Conservation (phyloP, 2,329 filamentous ascomycete species). For the Macrophomina pseudophaseolina region DNA sequence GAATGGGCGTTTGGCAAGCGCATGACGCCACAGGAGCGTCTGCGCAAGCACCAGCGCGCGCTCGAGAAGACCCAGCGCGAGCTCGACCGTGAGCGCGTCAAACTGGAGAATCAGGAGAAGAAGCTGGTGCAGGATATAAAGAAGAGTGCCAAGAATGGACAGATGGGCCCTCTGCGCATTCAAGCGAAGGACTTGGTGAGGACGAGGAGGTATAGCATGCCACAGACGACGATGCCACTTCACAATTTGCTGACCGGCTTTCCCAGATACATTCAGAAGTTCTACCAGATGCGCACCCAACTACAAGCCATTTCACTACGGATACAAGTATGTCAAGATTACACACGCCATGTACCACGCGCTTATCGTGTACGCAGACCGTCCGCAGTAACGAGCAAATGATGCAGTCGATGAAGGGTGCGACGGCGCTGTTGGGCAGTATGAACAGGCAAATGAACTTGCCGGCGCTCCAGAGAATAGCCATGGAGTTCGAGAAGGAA, state of each 20-base stretch:
- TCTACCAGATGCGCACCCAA: slow-evolving; percentile 97
- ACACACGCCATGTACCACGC: not conserved
- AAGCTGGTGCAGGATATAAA: slow-evolving; percentile 95
- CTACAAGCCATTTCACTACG: slow-evolving; percentile 93
- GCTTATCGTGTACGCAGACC: slow-evolving; percentile 63
- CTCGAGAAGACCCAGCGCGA: slow-evolving; percentile 97
- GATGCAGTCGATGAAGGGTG: slow-evolving; percentile 99
- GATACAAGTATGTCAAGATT: slow-evolving; percentile 74
- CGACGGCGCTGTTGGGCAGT: slow-evolving; percentile 86
- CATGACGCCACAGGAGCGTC: slow-evolving; percentile 92
- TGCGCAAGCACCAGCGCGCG: slow-evolving; percentile 92
- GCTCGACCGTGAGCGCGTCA: slow-evolving; percentile 90
- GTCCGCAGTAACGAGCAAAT: slow-evolving; percentile 99
- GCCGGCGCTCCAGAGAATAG: slow-evolving; percentile 90
- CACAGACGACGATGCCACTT: slow-evolving; percentile 23
- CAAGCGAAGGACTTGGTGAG: slow-evolving; percentile 96
- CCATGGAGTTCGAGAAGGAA: slow-evolving; percentile 98
- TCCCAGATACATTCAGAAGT: slow-evolving; percentile 91
- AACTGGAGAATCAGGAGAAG: slow-evolving; percentile 98
- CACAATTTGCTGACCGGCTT: not conserved
- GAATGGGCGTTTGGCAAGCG: slow-evolving; percentile 99
- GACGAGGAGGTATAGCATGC: slow-evolving; percentile 69
- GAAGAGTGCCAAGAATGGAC: slow-evolving; percentile 96
- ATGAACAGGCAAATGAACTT: slow-evolving; percentile 99
- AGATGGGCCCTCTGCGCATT: slow-evolving; percentile 98